Percentiles rank a stretch among this genome's conserved stretches.
Evolutionary conservation across 768 basidiomycete species (phyloP).

Genomic region (Mycena capillaripes): DNA sequence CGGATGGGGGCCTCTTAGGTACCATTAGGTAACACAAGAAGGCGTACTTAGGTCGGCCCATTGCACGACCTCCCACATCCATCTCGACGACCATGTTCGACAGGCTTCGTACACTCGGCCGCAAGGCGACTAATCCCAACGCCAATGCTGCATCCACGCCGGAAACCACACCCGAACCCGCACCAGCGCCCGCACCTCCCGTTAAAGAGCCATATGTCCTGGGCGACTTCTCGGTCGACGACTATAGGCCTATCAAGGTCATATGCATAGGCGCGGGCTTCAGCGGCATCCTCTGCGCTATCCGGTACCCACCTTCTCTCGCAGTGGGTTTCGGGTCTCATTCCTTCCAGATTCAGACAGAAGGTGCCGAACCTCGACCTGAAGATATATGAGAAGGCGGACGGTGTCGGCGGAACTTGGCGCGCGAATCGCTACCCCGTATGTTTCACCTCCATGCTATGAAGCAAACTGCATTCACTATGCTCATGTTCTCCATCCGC

Average conservation of each 20-base stretch:
- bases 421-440: slow-evolving; percentile 21
- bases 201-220: not conserved
- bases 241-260: slow-evolving; percentile 21
- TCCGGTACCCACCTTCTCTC: slow-evolving; percentile 2
- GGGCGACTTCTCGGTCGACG: slow-evolving; percentile 26
- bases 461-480: not conserved
- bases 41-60: no score
- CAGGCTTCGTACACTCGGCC: not conserved
- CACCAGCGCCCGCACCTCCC: not conserved
- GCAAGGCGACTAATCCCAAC: no score
- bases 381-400: slow-evolving; percentile 31
- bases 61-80: no score
- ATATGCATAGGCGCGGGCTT: slow-evolving; percentile 30
- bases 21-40: no score
- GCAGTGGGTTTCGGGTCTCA: no score
- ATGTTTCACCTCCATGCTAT: no score
- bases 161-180: not conserved
- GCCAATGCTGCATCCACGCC: no score
- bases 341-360: slow-evolving; percentile 7
- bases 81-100: not conserved
- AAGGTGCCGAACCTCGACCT: slow-evolving; percentile 24
- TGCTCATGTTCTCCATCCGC: not conserved
- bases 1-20: no score
- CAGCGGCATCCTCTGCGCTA: slow-evolving; percentile 24
- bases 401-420: slow-evolving; percentile 25